Percentiles rank a stretch among this genome's conserved stretches.
phyloP scores from a whole-genome alignment of 1,139 yeast genomes.

The Saccharomycopsis hybrid region DNA sequence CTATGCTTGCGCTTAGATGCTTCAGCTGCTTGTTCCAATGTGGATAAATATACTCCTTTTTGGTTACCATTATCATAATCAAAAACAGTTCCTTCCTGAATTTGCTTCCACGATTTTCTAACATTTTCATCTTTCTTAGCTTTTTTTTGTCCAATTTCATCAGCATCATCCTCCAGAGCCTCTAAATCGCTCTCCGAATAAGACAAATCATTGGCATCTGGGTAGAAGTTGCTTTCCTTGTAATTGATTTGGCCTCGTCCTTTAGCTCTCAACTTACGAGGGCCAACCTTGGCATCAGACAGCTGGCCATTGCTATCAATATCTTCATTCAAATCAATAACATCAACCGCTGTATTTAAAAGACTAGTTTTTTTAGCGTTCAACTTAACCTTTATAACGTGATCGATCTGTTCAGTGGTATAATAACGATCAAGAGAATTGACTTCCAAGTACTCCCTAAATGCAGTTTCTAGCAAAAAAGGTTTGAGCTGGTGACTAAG shows the following conservation, averaged over 20 bases:
- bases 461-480: constrained; percentile 38
- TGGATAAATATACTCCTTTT: too few species aligned
- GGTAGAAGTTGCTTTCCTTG: background rate
- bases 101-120: background rate
- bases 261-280: background rate
- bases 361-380: too few species aligned
- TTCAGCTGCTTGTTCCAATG: too few species aligned
- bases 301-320: too few species aligned
- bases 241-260: constrained; percentile 1
- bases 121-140: background rate
- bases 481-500: constrained; percentile 40
- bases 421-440: background rate
- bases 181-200: background rate
- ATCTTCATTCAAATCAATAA: too few species aligned
- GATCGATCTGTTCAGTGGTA: background rate
- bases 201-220: constrained; percentile 4
- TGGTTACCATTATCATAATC: too few species aligned
- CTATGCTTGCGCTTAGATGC: too few species aligned
- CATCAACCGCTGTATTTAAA: too few species aligned
- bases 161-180: constrained; percentile 5
- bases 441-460: constrained; percentile 39
- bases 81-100: too few species aligned
- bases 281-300: too few species aligned
- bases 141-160: background rate
- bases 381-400: too few species aligned